A percentile compares a stretch with the other conserved stretches of the same genome.
phyloP scores from a whole-genome alignment of 371 early-diverging fungal genomes.

The Syncephalastrum racemosum region DNA sequence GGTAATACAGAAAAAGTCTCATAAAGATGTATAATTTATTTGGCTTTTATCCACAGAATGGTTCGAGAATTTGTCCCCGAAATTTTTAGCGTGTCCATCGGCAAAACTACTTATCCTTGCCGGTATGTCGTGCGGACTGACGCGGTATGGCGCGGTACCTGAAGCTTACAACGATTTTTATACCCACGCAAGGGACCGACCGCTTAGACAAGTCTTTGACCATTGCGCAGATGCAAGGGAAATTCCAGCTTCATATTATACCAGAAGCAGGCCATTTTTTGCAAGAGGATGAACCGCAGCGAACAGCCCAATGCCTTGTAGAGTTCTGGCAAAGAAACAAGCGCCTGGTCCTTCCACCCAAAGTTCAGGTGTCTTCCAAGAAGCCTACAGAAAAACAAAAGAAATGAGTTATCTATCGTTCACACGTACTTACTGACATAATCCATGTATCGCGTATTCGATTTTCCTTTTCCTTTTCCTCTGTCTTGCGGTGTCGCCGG shows the following conservation, averaged over 20 bases:
- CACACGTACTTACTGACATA: not conserved
- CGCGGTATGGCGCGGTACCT: not conserved
- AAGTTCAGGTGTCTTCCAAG: conserved; percentile 20
- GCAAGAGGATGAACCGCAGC: conserved; percentile 87
- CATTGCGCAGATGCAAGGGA: conserved; percentile 97
- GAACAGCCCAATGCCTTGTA: conserved; percentile 64
- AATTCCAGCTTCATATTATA: conserved; percentile 85
- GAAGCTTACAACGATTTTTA: conserved; percentile 1
- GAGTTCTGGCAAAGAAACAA: conserved; percentile 85
- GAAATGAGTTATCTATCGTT: not conserved
- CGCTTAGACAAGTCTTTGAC: conserved; percentile 88
- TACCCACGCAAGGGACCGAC: conserved; percentile 64
- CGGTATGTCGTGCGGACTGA: conserved; percentile 27
- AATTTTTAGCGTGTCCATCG: conserved; percentile 70
- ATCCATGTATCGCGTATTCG: too few species aligned
- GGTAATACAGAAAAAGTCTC: conserved; percentile 28
- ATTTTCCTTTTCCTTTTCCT: too few species aligned
- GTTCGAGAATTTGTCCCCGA: conserved; percentile 81
- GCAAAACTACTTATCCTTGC: conserved; percentile 87
- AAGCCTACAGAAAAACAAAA: too few species aligned
- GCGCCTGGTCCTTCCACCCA: conserved; percentile 64
- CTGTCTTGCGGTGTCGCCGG: too few species aligned
- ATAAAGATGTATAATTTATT: not conserved
- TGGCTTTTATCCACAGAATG: conserved; percentile 53
- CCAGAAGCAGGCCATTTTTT: conserved; percentile 87